Base-by-base conservation (phyloP, 1,139 yeast genomes). In the Hyphopichia wangnamkhiaoensis region DNA sequence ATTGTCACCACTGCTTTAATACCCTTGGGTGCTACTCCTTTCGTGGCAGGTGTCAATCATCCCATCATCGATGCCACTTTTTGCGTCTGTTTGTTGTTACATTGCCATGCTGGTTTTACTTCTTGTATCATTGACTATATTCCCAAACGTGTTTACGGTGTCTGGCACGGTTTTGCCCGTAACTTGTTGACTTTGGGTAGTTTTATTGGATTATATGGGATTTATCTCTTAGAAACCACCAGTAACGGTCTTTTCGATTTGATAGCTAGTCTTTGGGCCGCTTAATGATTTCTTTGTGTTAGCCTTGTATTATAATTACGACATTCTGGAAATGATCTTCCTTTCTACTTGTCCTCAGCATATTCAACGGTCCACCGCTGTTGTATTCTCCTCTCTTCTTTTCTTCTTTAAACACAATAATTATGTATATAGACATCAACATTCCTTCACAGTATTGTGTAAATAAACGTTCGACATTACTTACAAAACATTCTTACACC, bases 51-150 rank as follows among this genome's bases (percentile, higher is more conserved):
- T 13, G 78, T 82, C 8, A 59, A 60, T 15, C 68, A 82, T 38
- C 95, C 96, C 1, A 57, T 84, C 16, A 49, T 86, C 25, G 98
- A 91, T 62, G 78, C 94, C 5, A 58, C 81, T 4, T 68, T 88
- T 47, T 76, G 85, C 27, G 71, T 83, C 10, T 62, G 82, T 21
- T 61, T 88, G 36, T 66, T 91, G 48, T 73, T 80, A 51, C 97
- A 91, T 67, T 74, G 84, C 42, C 87, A 86, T 62, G 75, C 82
- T 41, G 98, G 97, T 0, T 78, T 91, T 65, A 82, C 82, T 55
- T 74, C 95, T 30, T 88, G 96, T 68, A 89, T 91, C 56, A 79
- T 82, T 45, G 97, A 91, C 64, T 90, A 90, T 65, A 83, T 91
- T 46, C 90, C 90, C 31, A 61, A 68, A 48, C 74, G 95, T 67